Base-by-base conservation (phyloP, 225 moss, liverwort and hornwort species). In the Anthoceros angustus region DNA sequence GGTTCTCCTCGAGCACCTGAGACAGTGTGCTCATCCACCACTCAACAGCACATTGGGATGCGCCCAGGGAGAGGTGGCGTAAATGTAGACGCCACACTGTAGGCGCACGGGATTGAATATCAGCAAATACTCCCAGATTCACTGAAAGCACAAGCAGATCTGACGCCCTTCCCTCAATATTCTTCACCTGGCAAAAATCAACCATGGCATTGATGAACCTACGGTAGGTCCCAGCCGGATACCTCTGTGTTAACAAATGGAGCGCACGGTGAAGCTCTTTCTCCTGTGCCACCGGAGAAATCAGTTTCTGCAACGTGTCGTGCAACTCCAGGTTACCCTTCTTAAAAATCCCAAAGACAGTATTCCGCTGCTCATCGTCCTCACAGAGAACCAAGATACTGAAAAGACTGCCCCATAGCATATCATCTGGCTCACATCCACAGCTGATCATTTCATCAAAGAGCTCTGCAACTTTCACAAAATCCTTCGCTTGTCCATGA, bases 401-500 rank as follows among this genome's bases (percentile, higher is more conserved):
- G 14, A 55, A 55, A 18, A 55, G 6, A 23, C 55, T 55, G 8
- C 55, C 18, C 55, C 55, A 55, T 12, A 55, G 6, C n/a, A 18
- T 9, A 18, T 55, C 55, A 15, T 55, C 55, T 15, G 55, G 55
- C 55, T 55, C 23, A 15, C 18, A 20, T 55, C 55, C 55, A 55
- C 55, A 18, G 55, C 55, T 23, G n/a, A 55, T 23, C 55, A 55
- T 55, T 55, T 55, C 55, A 20, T 55, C n/a, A 23, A 15, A 55
- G 16, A 9, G 8, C 23, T 55, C 55, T 8, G 6, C 18, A 55
- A 55, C 55, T 55, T 20, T 55, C n/a, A 20, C 55, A 23, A 55
- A 55, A 55, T 55, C 55, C 23, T 55, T 55, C 55, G 55, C 55
- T 23, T 55, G 55, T 20, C 55, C 55, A 55, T 55, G 23, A 6